Conservation (phyloP, 176 grass and related monocot species). For the Saccharum spontaneum region DNA sequence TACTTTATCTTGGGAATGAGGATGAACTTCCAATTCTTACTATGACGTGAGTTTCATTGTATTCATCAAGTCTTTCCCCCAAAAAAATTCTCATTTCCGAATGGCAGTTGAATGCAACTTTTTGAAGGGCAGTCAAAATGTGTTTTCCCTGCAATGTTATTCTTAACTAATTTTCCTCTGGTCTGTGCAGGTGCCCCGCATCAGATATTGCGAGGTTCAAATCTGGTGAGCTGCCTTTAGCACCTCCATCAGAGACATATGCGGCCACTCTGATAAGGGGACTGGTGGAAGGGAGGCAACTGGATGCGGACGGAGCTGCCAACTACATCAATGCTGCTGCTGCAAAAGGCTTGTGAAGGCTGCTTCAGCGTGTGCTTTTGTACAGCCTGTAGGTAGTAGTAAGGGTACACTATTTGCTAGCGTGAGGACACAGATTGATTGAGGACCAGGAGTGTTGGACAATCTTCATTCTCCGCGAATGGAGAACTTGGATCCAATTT, state of each 20-base stretch:
- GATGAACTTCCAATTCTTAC: conserved; percentile 84
- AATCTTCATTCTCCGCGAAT: not conserved
- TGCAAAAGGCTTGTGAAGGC: conserved; percentile 42
- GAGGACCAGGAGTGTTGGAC: not conserved
- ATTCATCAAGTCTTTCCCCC: not conserved
- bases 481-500: not conserved
- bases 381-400: conserved; percentile 28
- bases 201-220: conserved; percentile 62
- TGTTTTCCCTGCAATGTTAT: conserved; percentile 7
- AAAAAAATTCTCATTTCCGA: not conserved
- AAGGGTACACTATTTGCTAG: not conserved
- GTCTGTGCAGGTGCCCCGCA: conserved; percentile 53
- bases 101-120: not conserved
- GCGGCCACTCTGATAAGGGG: conserved; percentile 64
- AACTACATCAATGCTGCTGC: conserved; percentile 60
- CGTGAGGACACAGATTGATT: conserved; percentile 14
- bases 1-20: conserved; percentile 79
- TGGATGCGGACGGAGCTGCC: conserved; percentile 50
- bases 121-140: not conserved
- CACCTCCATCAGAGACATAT: conserved; percentile 59
- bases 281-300: conserved; percentile 73
- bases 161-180: not conserved
- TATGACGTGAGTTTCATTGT: conserved; percentile 59
- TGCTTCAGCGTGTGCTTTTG: conserved; percentile 14
- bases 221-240: conserved; percentile 53